These are phyloP conservation scores for Talaromyces trachyspermus DNA, from an alignment of 495 filamentous ascomycete species.

Conservation along the genomic window DNA sequence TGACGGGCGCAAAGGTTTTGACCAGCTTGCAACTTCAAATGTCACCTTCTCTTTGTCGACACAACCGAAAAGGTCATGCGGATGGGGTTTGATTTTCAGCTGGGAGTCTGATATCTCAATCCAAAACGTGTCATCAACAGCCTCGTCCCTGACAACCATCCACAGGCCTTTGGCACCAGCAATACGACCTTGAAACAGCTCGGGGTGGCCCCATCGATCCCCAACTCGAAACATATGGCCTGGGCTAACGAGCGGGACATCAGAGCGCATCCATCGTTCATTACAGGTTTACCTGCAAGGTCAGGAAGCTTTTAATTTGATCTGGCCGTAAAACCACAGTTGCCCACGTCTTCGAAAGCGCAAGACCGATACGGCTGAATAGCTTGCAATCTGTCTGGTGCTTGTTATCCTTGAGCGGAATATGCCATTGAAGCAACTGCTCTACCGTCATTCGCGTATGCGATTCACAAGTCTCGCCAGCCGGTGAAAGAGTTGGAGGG, in stretches of 20 bases:
- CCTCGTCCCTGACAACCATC: slow-evolving; percentile 54
- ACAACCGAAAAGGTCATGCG: slow-evolving; percentile 32
- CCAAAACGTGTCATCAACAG: slow-evolving; percentile 43
- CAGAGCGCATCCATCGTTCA: slow-evolving; percentile 78
- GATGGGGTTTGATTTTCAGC: slow-evolving; percentile 64
- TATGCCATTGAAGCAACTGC: slow-evolving; percentile 45
- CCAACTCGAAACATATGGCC: slow-evolving; percentile 50
- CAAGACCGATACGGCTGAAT: slow-evolving; percentile 41
- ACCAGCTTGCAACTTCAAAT: slow-evolving; percentile 63
- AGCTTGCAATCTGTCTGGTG: slow-evolving; percentile 43
- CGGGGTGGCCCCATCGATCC: slow-evolving; percentile 51
- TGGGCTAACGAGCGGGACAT: slow-evolving; percentile 60
- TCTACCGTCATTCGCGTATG: slow-evolving; percentile 33
- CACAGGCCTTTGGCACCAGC: slow-evolving; percentile 85
- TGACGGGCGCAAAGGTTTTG: slow-evolving; percentile 54
- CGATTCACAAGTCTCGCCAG: slow-evolving; percentile 16
- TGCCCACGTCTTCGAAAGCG: slow-evolving; percentile 37
- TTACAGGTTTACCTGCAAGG: slow-evolving; percentile 35
- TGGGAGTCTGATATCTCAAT: slow-evolving; percentile 78
- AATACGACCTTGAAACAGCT: slow-evolving; percentile 74
- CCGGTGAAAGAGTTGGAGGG: slow-evolving; percentile 12
- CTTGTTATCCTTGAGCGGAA: slow-evolving; percentile 31
- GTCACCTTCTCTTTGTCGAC: slow-evolving; percentile 49
- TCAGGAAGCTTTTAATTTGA: slow-evolving; percentile 33
- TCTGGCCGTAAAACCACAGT: slow-evolving; percentile 37